Evolutionary conservation across 2,329 filamentous ascomycete genomes (phyloP), one percentile per base, ranked within the genome.

Genomic region (Pseudopyrenochaeta lycopersici): DNA sequence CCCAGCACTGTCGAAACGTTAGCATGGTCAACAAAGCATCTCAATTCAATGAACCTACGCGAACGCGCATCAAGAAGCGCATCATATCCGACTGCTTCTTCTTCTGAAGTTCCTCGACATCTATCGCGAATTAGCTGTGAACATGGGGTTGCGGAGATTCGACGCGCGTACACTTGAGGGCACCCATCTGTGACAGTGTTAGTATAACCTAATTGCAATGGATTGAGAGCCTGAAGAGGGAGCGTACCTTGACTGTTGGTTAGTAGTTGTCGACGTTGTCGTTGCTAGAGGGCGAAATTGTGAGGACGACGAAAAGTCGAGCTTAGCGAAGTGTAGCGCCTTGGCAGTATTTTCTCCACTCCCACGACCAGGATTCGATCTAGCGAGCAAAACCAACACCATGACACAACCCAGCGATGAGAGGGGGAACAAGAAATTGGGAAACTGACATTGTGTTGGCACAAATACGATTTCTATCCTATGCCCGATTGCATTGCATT

Each of bases 21-120:
- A 75, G 73, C 66, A 65, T 14, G 57, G 47, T 53, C 51, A 54
- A 35, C 15, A 20, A 1, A 36, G n/a, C 21, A 30, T n/a, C 39
- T 56, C 23, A 47, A 46, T 64, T 36, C 21, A 46, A 11, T 62
- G 29, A 66, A 75, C 72, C 38, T 74, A 74, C 72, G 85, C 95
- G 93, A 67, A 78, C 75, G 67, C 75, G 94, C 84, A 97, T 92
- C 85, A 99, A 90, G 89, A 99, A 99, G 86, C 93, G 93, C 86
- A 98, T 91, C 80, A 99, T 90, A 88, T 99, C 95, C 82, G 92
- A 97, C 90, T 99, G 95, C 92, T 99, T 99, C 92, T 97, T 97
- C 92, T 99, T 98, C 84, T 97, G 92, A 86, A 99, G 90, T 89
- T 99, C 95, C 89, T 99, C 96, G 85, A 99, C 92, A 87, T 78